phyloP scores from a whole-genome alignment of 192 early-diverging fungal species.

The Helicostylum pulchrum region DNA sequence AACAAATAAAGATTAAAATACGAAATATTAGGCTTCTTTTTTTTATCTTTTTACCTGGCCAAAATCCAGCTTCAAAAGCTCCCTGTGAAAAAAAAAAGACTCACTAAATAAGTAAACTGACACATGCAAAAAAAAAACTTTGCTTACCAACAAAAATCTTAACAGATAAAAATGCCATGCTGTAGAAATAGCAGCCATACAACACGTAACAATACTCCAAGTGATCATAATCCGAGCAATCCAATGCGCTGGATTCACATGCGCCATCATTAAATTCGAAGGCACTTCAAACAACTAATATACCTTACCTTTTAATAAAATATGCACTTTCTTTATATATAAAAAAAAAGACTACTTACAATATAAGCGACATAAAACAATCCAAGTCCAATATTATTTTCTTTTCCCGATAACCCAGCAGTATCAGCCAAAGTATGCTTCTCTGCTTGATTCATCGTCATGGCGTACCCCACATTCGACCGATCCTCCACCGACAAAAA shows the following conservation, averaged over 20 bases:
- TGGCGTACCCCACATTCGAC: constrained; percentile 33
- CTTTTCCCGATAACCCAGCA: constrained; percentile 9
- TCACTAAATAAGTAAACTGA: neutral
- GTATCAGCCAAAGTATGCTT: constrained; percentile 29
- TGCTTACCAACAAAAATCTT: constrained; percentile 28
- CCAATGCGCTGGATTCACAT: constrained; percentile 32
- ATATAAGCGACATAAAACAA: constrained; percentile 38
- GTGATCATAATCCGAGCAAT: constrained; percentile 38
- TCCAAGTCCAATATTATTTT: constrained; percentile 34
- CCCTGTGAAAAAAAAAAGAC: constrained; percentile 5
- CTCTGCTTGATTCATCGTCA: constrained; percentile 34
- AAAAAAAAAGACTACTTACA: constrained; percentile 12
- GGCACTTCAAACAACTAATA: constrained; percentile 34
- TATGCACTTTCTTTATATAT: no score
- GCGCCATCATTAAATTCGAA: constrained; percentile 34
- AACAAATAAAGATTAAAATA: neutral
- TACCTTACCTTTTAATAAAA: neutral
- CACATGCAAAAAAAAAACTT: no score
- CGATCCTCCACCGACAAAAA: constrained; percentile 34
- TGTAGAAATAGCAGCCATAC: constrained; percentile 35
- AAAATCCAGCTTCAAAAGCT: constrained; percentile 34
- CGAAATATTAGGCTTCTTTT: neutral
- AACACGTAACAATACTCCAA: constrained; percentile 36
- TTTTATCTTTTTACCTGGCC: constrained; percentile 27
- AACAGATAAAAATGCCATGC: constrained; percentile 39